Percentiles rank a stretch among this genome's conserved stretches.
Conservation (phyloP, 169 alveolate species). For the Plasmodium knowlesi region DNA sequence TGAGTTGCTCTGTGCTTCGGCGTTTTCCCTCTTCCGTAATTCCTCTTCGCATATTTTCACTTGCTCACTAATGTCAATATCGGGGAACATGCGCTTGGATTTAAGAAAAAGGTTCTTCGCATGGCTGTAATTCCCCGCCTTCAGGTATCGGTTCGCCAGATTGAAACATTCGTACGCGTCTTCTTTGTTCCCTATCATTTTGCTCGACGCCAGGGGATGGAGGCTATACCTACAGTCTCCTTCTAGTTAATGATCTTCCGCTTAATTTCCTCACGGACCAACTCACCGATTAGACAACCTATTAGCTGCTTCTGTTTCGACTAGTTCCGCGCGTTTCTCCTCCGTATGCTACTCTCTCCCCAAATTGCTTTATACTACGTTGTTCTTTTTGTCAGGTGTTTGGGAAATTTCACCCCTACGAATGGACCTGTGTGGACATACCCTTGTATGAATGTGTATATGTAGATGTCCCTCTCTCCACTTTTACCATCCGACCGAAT, state of each 20-base stretch:
- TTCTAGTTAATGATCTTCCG: neutral
- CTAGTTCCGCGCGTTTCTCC: neutral
- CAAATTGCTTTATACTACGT: neutral
- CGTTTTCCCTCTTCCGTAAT: conserved; percentile 37
- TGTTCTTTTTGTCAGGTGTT: neutral
- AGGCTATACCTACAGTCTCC: neutral
- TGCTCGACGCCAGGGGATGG: neutral
- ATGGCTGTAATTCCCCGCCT: conserved; percentile 65
- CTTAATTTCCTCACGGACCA: neutral
- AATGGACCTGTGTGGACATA: neutral
- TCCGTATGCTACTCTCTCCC: neutral
- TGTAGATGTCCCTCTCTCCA: neutral
- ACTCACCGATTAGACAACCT: neutral
- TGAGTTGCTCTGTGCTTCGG: neutral
- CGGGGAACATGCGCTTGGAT: conserved; percentile 71
- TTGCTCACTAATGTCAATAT: conserved; percentile 65
- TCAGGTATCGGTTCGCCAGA: conserved; percentile 54
- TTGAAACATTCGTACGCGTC: conserved; percentile 72
- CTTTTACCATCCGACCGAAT: neutral
- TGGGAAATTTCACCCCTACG: neutral
- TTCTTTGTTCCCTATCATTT: conserved; percentile 72
- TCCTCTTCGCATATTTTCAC: conserved; percentile 71
- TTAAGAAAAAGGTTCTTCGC: conserved; percentile 63
- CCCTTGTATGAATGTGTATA: neutral
- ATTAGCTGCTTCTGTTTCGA: neutral